Evolutionary conservation across 805 yeast genomes (phyloP), one percentile per base, ranked within the genome.

Genomic region (Saccharomyces jurei): DNA sequence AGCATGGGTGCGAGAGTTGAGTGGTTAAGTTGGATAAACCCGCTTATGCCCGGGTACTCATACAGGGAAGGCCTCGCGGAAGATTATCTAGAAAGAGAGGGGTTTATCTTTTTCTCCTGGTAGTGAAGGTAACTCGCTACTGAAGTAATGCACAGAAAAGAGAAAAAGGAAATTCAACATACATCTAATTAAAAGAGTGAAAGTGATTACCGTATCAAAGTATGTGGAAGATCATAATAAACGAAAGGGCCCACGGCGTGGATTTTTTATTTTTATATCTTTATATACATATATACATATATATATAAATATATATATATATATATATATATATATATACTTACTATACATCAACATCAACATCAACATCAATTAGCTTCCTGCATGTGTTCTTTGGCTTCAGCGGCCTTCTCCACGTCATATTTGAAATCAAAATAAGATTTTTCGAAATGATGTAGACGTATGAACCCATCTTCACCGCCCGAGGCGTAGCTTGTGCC

Each of bases 381-480:
- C 54, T 62, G 67, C 66, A 65, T 65, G 52, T 66, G 70, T 56
- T 66, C 66, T 55, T 67, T 67, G 51, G 76, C 78, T 59, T 74
- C 78, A 60, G 88, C 89, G 52, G 91, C 85, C 72, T 86, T 84
- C 72, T 89, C 96, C 62, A 87, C 92, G 69, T 91, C 97, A 68
- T 88, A 91, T 69, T 84, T 84, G 75, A 94, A 94, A 61, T 94
- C 98, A 72, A 81, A 91, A 76, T 92, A 94, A 21, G 89, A 80
- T 75, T 89, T 89, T 69, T 91, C 97, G 74, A 90, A 94, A 64
- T 85, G 84, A 74, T 94, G 97, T 59, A 94, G 81, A 76, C 99
- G 89, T 58, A 94, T 87, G 67, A 82, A 89, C 72, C 99, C 99
- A 77, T 94, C 99, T 79, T 94, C 99, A 69, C 97, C 96, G 51